Percentiles rank a stretch among this genome's conserved stretches.
Conservation (phyloP, 306 rosid species). For the Rubus parviflorus region DNA sequence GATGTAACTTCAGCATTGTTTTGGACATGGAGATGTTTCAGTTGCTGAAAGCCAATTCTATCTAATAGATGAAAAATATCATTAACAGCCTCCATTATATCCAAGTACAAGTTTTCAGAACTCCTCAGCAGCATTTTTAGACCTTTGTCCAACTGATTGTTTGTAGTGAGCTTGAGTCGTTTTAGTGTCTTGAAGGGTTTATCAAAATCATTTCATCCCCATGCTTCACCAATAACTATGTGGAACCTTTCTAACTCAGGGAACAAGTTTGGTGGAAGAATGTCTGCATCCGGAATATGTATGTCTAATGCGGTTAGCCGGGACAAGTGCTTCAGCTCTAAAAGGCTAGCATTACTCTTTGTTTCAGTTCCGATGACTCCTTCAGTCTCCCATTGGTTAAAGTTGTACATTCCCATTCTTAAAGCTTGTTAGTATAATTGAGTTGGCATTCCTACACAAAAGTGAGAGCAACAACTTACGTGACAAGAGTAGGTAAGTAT, state of each 20-base stretch:
- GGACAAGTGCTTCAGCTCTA: constrained; percentile 2
- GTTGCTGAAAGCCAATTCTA: constrained; percentile 40
- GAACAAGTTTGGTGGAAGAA: constrained; percentile 1
- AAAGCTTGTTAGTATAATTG: too few species aligned
- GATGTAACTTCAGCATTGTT: constrained; percentile 42
- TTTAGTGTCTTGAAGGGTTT: not conserved
- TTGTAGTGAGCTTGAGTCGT: not conserved
- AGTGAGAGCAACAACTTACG: too few species aligned
- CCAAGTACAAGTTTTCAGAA: constrained; percentile 1
- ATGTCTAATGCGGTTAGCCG: not conserved
- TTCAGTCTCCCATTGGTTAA: constrained; percentile 13
- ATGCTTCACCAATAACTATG: not conserved
- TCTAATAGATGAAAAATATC: constrained; percentile 36
- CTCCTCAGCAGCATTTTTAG: constrained; percentile 8
- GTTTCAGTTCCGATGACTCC: not conserved
- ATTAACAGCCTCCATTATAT: constrained; percentile 35
- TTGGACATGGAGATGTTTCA: constrained; percentile 45
- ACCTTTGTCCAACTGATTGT: not conserved
- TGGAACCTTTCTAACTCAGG: not conserved
- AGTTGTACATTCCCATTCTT: not conserved
- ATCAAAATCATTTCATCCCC: not conserved
- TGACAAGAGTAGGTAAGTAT: too few species aligned
- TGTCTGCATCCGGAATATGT: not conserved
- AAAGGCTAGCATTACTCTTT: constrained; percentile 17
- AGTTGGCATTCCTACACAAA: too few species aligned